A percentile compares a stretch with the other conserved stretches of the same genome.
Conservation (phyloP, 2,329 filamentous ascomycete species). For the Alternaria triticimaculans region DNA sequence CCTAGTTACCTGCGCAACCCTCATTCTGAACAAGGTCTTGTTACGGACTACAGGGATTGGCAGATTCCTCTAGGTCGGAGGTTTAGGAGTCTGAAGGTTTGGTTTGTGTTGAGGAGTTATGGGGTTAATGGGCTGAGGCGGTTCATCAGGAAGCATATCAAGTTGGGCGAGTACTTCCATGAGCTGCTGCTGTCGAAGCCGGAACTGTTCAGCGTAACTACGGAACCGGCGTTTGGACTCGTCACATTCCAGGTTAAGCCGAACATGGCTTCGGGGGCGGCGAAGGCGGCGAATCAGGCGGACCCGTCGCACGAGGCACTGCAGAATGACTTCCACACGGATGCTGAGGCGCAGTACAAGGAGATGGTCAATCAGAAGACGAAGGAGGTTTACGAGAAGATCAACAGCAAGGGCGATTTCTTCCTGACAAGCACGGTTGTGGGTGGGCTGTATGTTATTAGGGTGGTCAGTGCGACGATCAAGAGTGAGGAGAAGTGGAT, state of each 20-base stretch:
- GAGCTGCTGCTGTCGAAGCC: conserved; percentile 62
- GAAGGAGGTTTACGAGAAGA: conserved; percentile 74
- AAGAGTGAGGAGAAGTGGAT: conserved; percentile 76
- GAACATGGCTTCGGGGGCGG: neutral
- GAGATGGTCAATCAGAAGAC: conserved; percentile 72
- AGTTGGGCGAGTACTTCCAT: conserved; percentile 74
- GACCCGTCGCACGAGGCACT: conserved; percentile 42
- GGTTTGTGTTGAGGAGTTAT: conserved; percentile 89
- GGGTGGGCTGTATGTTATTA: conserved; percentile 76
- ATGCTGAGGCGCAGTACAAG: conserved; percentile 50
- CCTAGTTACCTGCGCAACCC: conserved; percentile 83
- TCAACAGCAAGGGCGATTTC: conserved; percentile 77
- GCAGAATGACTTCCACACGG: conserved; percentile 41
- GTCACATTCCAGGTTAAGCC: conserved; percentile 73
- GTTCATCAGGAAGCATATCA: conserved; percentile 74
- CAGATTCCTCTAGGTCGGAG: conserved; percentile 90
- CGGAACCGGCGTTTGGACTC: conserved; percentile 77
- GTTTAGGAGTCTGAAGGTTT: conserved; percentile 89
- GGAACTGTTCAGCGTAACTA: conserved; percentile 79
- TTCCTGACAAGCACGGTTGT: conserved; percentile 83
- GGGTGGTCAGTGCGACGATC: conserved; percentile 77
- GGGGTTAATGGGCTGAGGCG: conserved; percentile 76
- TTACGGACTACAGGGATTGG: conserved; percentile 97
- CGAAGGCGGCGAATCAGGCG: conserved; percentile 13
- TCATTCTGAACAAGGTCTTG: conserved; percentile 79